Percentiles rank a stretch among this genome's conserved stretches.
Conservation (phyloP, 768 basidiomycete species). For the Sutorius australiensis region DNA sequence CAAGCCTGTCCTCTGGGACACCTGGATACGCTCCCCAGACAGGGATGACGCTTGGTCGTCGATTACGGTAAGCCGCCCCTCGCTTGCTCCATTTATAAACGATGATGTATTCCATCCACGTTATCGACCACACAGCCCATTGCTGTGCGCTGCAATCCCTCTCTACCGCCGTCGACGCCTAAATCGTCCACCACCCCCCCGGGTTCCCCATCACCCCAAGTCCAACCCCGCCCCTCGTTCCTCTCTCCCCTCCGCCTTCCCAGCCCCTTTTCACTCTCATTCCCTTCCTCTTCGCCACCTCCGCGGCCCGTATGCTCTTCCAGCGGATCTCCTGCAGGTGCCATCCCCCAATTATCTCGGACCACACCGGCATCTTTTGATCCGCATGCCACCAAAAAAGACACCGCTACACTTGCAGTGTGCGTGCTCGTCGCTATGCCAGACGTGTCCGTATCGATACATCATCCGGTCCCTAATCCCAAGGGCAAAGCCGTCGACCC, state of each 20-base stretch:
- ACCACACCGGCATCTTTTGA: not conserved
- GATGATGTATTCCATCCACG: not conserved
- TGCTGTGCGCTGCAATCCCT: slow-evolving; percentile 8
- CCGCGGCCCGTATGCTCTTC: not conserved
- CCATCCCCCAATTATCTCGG: not conserved
- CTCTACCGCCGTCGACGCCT: not conserved
- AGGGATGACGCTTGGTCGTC: slow-evolving; percentile 7
- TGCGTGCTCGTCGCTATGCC: slow-evolving; percentile 26
- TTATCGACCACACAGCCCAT: slow-evolving; percentile 14
- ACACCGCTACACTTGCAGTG: slow-evolving; percentile 4
- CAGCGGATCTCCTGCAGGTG: not conserved
- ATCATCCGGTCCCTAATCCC: not conserved
- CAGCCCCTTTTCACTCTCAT: not conserved
- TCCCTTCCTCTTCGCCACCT: not conserved
- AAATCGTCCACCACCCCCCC: not conserved
- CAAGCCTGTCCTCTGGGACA: slow-evolving; percentile 17
- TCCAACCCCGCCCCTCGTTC: not conserved
- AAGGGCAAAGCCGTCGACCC: slow-evolving; percentile 19
- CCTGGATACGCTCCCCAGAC: slow-evolving; percentile 5
- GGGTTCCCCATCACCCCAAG: not conserved
- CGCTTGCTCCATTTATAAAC: not conserved
- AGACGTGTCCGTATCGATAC: slow-evolving; percentile 3
- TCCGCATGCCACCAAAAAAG: not conserved
- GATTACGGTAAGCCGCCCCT: slow-evolving; percentile 10
- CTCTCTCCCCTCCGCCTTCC: slow-evolving; percentile 11